Base-by-base conservation (phyloP, 306 rosid species). In the Castanea mollissima region DNA sequence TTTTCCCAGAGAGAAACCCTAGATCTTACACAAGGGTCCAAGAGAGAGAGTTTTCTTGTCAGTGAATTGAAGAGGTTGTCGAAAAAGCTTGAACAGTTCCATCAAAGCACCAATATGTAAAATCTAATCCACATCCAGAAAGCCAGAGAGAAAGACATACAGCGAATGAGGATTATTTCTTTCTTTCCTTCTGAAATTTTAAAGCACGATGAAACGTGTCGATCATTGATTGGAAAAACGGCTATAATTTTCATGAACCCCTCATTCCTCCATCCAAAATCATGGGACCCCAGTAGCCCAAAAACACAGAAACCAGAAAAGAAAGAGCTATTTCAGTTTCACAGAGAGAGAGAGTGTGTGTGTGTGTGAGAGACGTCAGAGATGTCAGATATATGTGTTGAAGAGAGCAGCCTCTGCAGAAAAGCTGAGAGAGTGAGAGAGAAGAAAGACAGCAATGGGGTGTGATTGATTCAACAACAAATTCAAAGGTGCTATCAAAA, bases 1-100 rank as follows among this genome's bases (percentile, higher is more conserved):
- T 63, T 49, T 64, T 65, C 5, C 12, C 11, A 52, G 56, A 73
- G 46, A 62, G 60, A 71, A 59, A 20, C 81, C 88, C 86, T 82
- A 85, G 93, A 89, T 86, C 89, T 88, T 88, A 76, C 85, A 80
- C 90, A 85, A 72, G 21, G 90, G 90, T 87, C 79, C 84, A 63
- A 80, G 86, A 73, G 79, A 83, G 68, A 27, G 69, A 79, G 68
- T 35, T 58, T 77, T 81, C 71, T 65, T 13, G 60, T 69, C 38
- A 84, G 59, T 51, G 77, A 60, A 70, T 23, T 19, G 34, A 38
- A 25, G 1, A 34, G 31, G 20, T 59, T 69, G 55, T 69, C 38
- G 76, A 81, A 64, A 75, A 65, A 76, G 69, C 73, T 71, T 74
- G 79, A 87, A 84, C 88, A 86, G 75, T 86, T 90, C 44, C 78